phyloP scores from a whole-genome alignment of 2,329 filamentous ascomycete genomes.

The Tolypocladium endophyticum region DNA sequence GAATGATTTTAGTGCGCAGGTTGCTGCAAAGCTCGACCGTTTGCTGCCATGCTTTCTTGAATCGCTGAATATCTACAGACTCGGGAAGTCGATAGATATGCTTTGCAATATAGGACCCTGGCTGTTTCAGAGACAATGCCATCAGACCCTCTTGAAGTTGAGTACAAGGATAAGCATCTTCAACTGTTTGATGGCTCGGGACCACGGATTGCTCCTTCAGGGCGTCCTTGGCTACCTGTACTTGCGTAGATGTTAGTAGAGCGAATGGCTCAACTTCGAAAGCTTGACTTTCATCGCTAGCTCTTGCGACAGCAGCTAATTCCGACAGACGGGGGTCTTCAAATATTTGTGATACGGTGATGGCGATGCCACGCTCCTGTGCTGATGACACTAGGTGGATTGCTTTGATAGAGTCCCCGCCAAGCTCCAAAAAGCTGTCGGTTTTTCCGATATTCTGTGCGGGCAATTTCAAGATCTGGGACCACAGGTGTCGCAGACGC shows the following conservation, averaged over 20 bases:
- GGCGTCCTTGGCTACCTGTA: background rate
- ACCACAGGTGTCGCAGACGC: background rate
- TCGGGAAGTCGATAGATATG: background rate
- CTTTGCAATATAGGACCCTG: background rate
- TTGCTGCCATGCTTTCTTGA: background rate
- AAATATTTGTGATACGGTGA: background rate
- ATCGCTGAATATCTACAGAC: background rate
- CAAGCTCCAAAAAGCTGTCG: background rate
- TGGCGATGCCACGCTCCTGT: background rate
- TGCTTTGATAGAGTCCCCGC: conserved; percentile 9
- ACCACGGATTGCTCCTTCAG: background rate
- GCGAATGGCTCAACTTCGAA: background rate
- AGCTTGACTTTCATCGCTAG: background rate
- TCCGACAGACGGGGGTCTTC: background rate
- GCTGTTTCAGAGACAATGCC: background rate
- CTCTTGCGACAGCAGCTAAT: background rate
- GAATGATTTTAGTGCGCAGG: background rate
- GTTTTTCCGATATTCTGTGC: background rate
- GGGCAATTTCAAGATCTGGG: conserved; percentile 1
- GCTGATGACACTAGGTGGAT: background rate
- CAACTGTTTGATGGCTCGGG: background rate
- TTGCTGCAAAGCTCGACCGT: background rate
- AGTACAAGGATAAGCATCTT: background rate
- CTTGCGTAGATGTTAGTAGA: background rate
- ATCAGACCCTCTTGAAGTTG: background rate